Evolutionary conservation across 2,329 filamentous ascomycete genomes (phyloP).

Genomic region (Pestalotiopsis sp.): DNA sequence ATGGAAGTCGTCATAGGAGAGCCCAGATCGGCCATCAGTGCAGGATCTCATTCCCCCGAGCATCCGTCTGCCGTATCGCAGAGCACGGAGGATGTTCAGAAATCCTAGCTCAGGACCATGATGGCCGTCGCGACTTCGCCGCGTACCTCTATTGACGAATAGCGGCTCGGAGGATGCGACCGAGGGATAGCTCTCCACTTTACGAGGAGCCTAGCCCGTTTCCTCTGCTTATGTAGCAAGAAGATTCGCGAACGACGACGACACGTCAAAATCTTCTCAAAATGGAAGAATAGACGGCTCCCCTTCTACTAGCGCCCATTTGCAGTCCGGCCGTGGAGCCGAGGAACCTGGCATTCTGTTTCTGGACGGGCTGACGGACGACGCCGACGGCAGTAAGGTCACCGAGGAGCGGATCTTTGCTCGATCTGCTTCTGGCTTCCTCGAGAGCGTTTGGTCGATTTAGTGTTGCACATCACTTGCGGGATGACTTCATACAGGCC

Average conservation of each 20-base stretch:
- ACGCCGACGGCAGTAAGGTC: not conserved
- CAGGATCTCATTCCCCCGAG: not conserved
- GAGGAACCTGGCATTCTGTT: not conserved
- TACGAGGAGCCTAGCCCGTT: not conserved
- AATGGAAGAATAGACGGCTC: not conserved
- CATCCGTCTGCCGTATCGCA: not conserved
- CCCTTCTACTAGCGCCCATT: not conserved
- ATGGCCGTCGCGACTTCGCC: not conserved
- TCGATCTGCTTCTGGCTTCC: not conserved
- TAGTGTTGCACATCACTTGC: not conserved
- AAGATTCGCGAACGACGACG: not conserved
- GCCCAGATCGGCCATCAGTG: not conserved
- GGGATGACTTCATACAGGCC: not conserved
- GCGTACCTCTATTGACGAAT: not conserved
- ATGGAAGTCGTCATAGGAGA: not conserved
- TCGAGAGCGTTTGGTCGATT: not conserved
- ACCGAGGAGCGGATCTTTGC: not conserved
- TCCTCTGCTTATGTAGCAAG: not conserved
- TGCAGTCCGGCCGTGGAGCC: not conserved
- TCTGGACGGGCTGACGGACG: not conserved
- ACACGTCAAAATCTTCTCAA: not conserved
- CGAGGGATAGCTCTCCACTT: not conserved
- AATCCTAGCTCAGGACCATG: not conserved
- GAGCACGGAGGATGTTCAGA: not conserved
- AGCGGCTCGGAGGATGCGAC: not conserved